These are phyloP conservation scores for Metarhizium humberi DNA, from an alignment of 2,329 filamentous ascomycete species.

Conservation along the genomic window DNA sequence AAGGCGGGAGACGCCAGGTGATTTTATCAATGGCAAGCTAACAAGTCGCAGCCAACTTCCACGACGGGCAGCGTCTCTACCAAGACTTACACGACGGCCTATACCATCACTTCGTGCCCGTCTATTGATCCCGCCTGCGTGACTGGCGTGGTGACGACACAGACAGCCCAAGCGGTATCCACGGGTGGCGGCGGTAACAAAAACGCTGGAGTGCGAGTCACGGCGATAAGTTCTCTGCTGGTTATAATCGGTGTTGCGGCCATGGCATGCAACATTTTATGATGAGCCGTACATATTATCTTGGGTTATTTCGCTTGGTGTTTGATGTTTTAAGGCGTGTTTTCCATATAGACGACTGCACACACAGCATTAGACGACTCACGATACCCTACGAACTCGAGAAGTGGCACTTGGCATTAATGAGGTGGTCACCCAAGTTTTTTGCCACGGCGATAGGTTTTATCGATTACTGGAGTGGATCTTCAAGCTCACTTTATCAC, in stretches of 20 bases:
- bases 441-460: neutral
- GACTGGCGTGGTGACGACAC: conserved; percentile 14
- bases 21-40: neutral
- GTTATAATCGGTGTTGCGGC: conserved; percentile 1
- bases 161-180: conserved; percentile 8
- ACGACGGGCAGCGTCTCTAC: conserved; percentile 7
- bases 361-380: neutral
- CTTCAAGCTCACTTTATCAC: too few species aligned
- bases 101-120: conserved; percentile 17
- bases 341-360: neutral
- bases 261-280: conserved; percentile 4
- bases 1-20: neutral
- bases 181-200: conserved; percentile 4
- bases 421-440: too few species aligned
- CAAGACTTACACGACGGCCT: conserved; percentile 13
- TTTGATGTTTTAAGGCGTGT: neutral
- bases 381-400: conserved; percentile 2
- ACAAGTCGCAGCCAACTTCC: conserved; percentile 5
- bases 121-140: conserved; percentile 12
- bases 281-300: neutral
- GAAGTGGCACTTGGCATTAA: neutral
- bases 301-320: neutral
- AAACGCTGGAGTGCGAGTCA: conserved; percentile 5
- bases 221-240: neutral
- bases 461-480: too few species aligned